A percentile compares a stretch with the other conserved stretches of the same genome.
phyloP scores from a whole-genome alignment of 164 flowering plant species.

The Sextonia rubra region DNA sequence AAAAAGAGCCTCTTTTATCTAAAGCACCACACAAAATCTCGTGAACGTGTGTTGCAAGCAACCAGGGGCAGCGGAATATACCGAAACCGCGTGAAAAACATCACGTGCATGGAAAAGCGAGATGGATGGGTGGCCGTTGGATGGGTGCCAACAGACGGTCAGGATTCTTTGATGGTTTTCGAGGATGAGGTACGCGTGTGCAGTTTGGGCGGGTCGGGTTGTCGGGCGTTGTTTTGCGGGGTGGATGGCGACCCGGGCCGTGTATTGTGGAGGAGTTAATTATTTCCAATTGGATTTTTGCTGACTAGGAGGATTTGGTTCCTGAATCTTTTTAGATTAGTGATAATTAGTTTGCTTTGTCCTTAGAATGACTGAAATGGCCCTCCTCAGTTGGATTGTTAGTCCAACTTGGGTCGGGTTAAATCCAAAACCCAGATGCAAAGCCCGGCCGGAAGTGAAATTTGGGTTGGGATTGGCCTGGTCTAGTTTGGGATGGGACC shows the following conservation, averaged over 20 bases:
- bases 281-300: constrained; percentile 6
- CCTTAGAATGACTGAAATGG: too few species aligned
- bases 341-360: too few species aligned
- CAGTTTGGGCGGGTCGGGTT: background rate
- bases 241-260: background rate
- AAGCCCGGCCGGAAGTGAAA: too few species aligned
- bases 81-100: constrained; percentile 5
- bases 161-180: background rate
- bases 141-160: background rate
- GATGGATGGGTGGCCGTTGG: background rate
- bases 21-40: background rate
- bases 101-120: background rate
- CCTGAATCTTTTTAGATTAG: too few species aligned
- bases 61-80: background rate
- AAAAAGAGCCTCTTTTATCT: background rate
- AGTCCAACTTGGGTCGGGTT: too few species aligned
- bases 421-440: too few species aligned
- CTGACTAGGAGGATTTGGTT: background rate
- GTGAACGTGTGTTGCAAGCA: background rate
- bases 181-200: constrained; percentile 7
- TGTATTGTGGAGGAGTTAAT: constrained; percentile 3
- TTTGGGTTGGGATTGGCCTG: too few species aligned
- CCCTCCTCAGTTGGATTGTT: too few species aligned
- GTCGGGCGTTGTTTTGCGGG: constrained; percentile 10
- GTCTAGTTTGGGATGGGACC: too few species aligned